Conservation (phyloP, 1,284 basidiomycete species). For the Rugosomyces carneus region DNA sequence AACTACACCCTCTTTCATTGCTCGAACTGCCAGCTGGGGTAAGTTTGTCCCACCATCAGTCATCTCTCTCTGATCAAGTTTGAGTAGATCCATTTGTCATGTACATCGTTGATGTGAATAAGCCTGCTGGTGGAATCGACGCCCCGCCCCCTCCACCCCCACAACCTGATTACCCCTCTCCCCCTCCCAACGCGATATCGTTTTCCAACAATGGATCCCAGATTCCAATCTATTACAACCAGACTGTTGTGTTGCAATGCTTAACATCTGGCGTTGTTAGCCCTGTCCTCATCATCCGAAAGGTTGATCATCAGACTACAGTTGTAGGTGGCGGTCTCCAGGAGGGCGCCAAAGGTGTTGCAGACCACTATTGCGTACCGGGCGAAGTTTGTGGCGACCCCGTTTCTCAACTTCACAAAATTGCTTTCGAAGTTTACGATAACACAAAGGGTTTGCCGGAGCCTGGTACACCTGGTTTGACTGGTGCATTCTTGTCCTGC, state of each 20-base stretch:
- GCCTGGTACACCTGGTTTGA: constrained; percentile 64
- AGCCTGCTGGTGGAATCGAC: constrained; percentile 68
- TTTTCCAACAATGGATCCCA: constrained; percentile 75
- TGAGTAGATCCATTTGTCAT: constrained; percentile 84
- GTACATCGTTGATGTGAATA: constrained; percentile 88
- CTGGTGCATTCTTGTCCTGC: constrained; percentile 78
- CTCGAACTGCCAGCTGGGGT: constrained; percentile 82
- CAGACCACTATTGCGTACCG: constrained; percentile 71
- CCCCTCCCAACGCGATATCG: constrained; percentile 83
- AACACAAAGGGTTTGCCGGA: constrained; percentile 61
- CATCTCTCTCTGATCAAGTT: constrained; percentile 14
- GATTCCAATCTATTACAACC: constrained; percentile 91
- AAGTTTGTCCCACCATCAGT: constrained; percentile 21
- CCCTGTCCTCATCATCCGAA: constrained; percentile 89
- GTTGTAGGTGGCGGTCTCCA: constrained; percentile 85
- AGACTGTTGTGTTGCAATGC: constrained; percentile 92
- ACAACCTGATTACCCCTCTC: constrained; percentile 80
- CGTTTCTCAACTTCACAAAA: constrained; percentile 92
- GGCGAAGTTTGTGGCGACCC: constrained; percentile 91
- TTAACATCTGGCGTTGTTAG: constrained; percentile 90
- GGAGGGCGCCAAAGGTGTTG: constrained; percentile 76
- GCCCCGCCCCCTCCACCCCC: constrained; percentile 73
- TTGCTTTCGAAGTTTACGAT: constrained; percentile 86
- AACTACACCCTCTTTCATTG: constrained; percentile 78
- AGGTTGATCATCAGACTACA: constrained; percentile 86